A percentile compares a stretch with the other conserved stretches of the same genome.
phyloP scores from a whole-genome alignment of 2,329 filamentous ascomycete genomes.

The Beauveria sp. region DNA sequence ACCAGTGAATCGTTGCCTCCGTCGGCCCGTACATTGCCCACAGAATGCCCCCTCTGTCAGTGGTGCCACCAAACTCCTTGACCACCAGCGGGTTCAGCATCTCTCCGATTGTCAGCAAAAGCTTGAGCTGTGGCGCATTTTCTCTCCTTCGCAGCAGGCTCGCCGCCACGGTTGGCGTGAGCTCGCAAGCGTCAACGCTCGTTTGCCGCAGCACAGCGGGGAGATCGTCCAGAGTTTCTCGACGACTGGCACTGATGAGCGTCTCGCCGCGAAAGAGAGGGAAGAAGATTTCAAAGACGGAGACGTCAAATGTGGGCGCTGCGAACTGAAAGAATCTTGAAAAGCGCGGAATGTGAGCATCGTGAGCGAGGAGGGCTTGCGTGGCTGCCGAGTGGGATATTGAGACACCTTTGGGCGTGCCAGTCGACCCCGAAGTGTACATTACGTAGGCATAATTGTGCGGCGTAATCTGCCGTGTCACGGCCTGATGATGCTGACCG shows the following conservation, averaged over 20 bases:
- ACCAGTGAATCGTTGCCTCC: constrained; percentile 83
- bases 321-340: constrained; percentile 83
- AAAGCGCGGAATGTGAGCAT: constrained; percentile 69
- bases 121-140: constrained; percentile 58
- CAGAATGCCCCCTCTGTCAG: constrained; percentile 52
- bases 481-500: neutral
- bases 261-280: constrained; percentile 68
- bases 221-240: constrained; percentile 67
- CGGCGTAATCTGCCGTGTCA: constrained; percentile 16
- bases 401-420: constrained; percentile 78
- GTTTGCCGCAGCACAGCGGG: constrained; percentile 56
- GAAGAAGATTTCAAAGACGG: constrained; percentile 92
- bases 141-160: constrained; percentile 63
- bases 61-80: constrained; percentile 64
- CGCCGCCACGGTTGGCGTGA: constrained; percentile 81
- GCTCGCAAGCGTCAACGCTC: constrained; percentile 73
- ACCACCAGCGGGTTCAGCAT: constrained; percentile 78
- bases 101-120: constrained; percentile 83
- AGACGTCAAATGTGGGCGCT: constrained; percentile 88
- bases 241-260: constrained; percentile 62
- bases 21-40: constrained; percentile 95
- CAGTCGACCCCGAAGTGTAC: constrained; percentile 89
- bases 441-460: constrained; percentile 72
- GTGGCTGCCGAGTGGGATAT: constrained; percentile 74
- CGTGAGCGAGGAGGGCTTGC: constrained; percentile 76